These are phyloP conservation scores for Sporothrix brunneoviolacea DNA, from an alignment of 2,329 filamentous ascomycete genomes.

Conservation along the genomic window DNA sequence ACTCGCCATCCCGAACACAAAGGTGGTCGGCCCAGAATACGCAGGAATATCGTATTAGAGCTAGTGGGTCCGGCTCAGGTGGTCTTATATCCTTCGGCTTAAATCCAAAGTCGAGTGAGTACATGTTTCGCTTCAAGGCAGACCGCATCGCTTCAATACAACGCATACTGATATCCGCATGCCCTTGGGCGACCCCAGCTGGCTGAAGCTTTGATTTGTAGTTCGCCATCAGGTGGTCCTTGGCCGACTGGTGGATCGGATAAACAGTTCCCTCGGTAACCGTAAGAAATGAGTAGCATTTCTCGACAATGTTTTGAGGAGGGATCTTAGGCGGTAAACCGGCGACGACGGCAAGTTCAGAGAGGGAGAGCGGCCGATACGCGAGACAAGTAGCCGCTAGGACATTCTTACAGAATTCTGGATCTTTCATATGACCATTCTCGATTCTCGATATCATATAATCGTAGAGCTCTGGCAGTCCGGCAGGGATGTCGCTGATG, in stretches of 20 bases:
- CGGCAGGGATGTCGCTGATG: conserved; percentile 21
- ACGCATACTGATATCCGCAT: too few species aligned
- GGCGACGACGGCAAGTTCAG: conserved; percentile 18
- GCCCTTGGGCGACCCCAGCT: neutral
- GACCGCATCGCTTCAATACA: too few species aligned
- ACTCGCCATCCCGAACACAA: neutral
- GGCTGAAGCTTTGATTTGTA: neutral
- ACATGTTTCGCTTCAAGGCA: too few species aligned
- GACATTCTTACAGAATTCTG: conserved; percentile 18
- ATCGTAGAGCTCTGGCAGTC: conserved; percentile 22
- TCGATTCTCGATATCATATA: conserved; percentile 23
- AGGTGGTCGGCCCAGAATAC: conserved; percentile 1
- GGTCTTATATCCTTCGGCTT: neutral
- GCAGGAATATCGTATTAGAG: neutral
- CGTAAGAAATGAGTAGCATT: conserved; percentile 29
- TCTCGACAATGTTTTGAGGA: conserved; percentile 20
- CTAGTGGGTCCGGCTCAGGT: neutral
- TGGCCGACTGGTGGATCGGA: conserved; percentile 27
- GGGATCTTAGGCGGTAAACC: conserved; percentile 14
- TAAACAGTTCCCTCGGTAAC: conserved; percentile 21
- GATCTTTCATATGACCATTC: conserved; percentile 3
- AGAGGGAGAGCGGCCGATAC: conserved; percentile 20
- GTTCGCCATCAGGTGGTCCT: conserved; percentile 28
- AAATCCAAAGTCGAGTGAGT: neutral
- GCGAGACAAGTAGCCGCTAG: conserved; percentile 15